Conservation (phyloP, 352 stramenopile genomes). For the Phytopythium kandeliae region DNA sequence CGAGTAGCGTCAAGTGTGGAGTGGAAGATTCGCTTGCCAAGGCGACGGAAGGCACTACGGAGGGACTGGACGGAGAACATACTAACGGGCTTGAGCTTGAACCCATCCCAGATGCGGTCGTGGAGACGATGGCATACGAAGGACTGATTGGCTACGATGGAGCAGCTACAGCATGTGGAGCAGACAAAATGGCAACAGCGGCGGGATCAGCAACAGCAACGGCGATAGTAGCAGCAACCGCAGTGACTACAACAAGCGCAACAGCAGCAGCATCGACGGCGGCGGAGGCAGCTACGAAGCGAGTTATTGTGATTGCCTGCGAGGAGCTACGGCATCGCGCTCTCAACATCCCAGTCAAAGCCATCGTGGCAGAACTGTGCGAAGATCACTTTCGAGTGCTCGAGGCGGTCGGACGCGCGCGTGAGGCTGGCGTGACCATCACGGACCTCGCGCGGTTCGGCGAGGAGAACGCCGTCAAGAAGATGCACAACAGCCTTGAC, state of each 20-base stretch:
- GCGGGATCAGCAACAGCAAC: no score
- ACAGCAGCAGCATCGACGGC: slow-evolving; percentile 3
- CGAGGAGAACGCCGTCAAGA: slow-evolving; percentile 44
- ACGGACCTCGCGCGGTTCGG: slow-evolving; percentile 34
- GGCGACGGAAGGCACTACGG: not conserved
- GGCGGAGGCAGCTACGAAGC: not conserved
- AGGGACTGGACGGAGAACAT: not conserved
- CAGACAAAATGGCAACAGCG: no score
- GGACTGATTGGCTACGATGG: slow-evolving; percentile 1
- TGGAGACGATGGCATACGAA: slow-evolving; percentile 16
- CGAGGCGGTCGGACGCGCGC: slow-evolving; percentile 47
- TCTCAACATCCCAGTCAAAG: slow-evolving; percentile 57
- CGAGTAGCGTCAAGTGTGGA: not conserved
- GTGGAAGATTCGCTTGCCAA: not conserved
- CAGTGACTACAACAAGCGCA: not conserved
- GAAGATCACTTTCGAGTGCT: slow-evolving; percentile 61
- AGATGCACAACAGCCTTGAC: slow-evolving; percentile 70
- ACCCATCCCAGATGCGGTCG: slow-evolving; percentile 9
- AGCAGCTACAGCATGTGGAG: slow-evolving; percentile 8
- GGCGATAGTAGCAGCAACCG: slow-evolving; percentile 1
- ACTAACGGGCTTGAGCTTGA: not conserved
- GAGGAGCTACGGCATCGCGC: slow-evolving; percentile 58
- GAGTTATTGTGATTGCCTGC: slow-evolving; percentile 47
- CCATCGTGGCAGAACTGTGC: slow-evolving; percentile 57
- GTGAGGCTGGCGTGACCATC: slow-evolving; percentile 50